Evolutionary conservation across 1,284 basidiomycete species (phyloP).

Genomic region (Laetiporus sulphureus): DNA sequence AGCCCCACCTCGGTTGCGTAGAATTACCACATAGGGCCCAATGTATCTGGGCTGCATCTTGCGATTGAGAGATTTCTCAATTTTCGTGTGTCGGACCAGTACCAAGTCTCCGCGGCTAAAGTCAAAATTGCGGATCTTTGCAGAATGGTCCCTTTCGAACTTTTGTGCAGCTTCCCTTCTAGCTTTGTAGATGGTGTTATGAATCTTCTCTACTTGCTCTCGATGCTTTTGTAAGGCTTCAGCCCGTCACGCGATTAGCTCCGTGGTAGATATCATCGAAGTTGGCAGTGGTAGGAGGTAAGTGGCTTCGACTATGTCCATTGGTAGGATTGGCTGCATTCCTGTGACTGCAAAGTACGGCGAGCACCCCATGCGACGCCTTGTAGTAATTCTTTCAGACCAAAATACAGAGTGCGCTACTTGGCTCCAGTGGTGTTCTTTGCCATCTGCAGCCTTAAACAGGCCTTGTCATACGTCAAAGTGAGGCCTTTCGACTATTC

Average conservation of each 20-base stretch:
- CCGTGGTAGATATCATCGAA: slow-evolving; percentile 17
- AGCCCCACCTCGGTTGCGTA: slow-evolving; percentile 17
- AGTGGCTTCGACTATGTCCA: too few species aligned
- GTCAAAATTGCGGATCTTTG: too few species aligned
- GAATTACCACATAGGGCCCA: slow-evolving; percentile 26
- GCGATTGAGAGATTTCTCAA: slow-evolving; percentile 16
- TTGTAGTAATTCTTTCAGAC: slow-evolving; percentile 32
- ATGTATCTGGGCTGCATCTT: slow-evolving; percentile 25
- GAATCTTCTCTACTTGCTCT: slow-evolving; percentile 6
- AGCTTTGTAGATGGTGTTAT: slow-evolving; percentile 15
- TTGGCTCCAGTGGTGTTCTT: slow-evolving; percentile 25
- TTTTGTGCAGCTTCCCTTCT: slow-evolving; percentile 14
- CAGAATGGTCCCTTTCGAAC: slow-evolving; percentile 22
- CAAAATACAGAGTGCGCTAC: slow-evolving; percentile 29
- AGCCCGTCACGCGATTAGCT: slow-evolving; percentile 17
- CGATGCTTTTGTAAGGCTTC: slow-evolving; percentile 22
- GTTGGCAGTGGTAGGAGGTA: slow-evolving; percentile 19
- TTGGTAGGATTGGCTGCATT: slow-evolving; percentile 30
- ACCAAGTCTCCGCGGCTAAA: too few species aligned
- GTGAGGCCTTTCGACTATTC: slow-evolving; percentile 33
- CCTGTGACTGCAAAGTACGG: slow-evolving; percentile 33
- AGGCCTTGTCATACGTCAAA: slow-evolving; percentile 28
- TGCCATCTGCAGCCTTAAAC: slow-evolving; percentile 29
- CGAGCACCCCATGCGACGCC: slow-evolving; percentile 23
- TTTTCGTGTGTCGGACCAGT: too few species aligned